phyloP scores from a whole-genome alignment of 805 yeast species.

The Kodamaea leandrae region DNA sequence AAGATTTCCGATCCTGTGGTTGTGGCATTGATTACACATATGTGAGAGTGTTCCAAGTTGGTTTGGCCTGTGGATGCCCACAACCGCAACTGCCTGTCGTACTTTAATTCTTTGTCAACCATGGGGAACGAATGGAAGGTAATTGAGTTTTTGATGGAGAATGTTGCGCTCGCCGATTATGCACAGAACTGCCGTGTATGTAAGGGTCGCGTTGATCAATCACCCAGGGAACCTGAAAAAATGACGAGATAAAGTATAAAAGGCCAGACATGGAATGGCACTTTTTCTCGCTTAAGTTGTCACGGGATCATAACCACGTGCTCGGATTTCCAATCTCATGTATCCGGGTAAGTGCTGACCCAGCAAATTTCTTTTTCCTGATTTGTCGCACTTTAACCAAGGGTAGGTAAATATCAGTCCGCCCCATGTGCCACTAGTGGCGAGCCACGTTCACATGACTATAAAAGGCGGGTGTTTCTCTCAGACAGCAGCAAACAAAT shows the following conservation, averaged over 20 bases:
- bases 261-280: not conserved
- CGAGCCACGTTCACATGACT: too few relatives aligned
- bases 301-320: not conserved
- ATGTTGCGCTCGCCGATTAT: too few relatives aligned
- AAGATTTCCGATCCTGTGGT: constrained; percentile 63
- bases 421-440: too few relatives aligned
- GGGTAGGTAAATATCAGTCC: not conserved
- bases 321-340: not conserved
- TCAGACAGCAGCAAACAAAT: too few relatives aligned
- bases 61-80: constrained; percentile 83
- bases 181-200: too few relatives aligned
- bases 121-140: constrained; percentile 10
- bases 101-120: constrained; percentile 49
- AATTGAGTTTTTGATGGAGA: too few relatives aligned
- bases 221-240: not conserved
- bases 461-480: too few relatives aligned
- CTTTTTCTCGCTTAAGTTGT: not conserved
- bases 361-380: not conserved
- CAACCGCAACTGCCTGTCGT: constrained; percentile 83
- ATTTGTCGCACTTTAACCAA: too few relatives aligned
- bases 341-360: not conserved
- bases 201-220: too few relatives aligned
- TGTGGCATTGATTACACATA: constrained; percentile 60
- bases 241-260: too few relatives aligned
- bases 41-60: constrained; percentile 51